Evolutionary conservation across 2,329 filamentous ascomycete species (phyloP).

Genomic region (Mycosphaerelloides madeirae): DNA sequence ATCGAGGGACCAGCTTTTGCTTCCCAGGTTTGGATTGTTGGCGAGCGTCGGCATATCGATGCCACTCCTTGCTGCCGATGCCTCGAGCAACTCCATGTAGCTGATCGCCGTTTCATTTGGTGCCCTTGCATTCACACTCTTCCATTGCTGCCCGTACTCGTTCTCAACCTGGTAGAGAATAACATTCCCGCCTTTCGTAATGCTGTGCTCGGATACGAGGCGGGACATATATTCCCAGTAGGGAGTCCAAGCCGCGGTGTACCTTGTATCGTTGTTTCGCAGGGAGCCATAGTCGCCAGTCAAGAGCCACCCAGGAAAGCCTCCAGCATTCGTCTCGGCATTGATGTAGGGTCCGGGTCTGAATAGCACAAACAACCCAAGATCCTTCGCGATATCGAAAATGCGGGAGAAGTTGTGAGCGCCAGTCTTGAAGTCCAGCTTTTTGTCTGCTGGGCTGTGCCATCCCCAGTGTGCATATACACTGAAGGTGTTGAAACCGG

Average conservation of each 20-base stretch:
- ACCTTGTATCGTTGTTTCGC: constrained; percentile 52
- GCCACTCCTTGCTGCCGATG: constrained; percentile 48
- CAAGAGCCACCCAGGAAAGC: constrained; percentile 57
- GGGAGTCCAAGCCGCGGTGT: constrained; percentile 50
- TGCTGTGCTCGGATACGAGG: constrained; percentile 48
- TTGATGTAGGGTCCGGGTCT: constrained; percentile 59
- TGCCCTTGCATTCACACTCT: constrained; percentile 33
- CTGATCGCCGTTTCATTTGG: constrained; percentile 47
- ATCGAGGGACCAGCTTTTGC: constrained; percentile 57
- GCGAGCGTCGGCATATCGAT: constrained; percentile 55
- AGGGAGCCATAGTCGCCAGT: constrained; percentile 55
- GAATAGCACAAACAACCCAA: constrained; percentile 51
- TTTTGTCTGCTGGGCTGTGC: constrained; percentile 34
- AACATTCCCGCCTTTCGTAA: constrained; percentile 56
- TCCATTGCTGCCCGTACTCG: constrained; percentile 44
- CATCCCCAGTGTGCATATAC: constrained; percentile 49
- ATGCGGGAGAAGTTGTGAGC: constrained; percentile 52
- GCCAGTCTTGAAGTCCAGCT: constrained; percentile 49
- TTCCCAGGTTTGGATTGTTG: constrained; percentile 57
- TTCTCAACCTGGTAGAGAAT: constrained; percentile 57
- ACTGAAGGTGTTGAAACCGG: constrained; percentile 46
- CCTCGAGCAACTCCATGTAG: constrained; percentile 56
- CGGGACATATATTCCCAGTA: constrained; percentile 45
- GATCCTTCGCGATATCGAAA: constrained; percentile 48
- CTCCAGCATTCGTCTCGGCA: constrained; percentile 57